Base-by-base conservation (phyloP, 768 basidiomycete genomes). In the Collybiopsis confluens region DNA sequence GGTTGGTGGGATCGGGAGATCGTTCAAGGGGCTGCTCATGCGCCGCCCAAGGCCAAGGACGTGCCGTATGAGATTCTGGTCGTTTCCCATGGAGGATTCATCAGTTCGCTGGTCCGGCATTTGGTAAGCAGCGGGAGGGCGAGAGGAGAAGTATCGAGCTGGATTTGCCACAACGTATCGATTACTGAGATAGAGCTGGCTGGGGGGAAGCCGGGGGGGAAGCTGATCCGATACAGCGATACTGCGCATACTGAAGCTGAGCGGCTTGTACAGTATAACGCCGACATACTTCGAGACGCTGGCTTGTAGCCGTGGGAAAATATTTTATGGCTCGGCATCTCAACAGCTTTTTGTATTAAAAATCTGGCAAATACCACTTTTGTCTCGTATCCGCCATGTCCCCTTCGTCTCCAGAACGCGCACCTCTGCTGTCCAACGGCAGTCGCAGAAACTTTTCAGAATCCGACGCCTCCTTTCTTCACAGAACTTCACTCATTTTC, bases 11-110 rank as follows among this genome's bases (percentile, higher is more conserved):
- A 78, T 40, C 63, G 63, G 52, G 66, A 67, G 26, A 69, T 88
- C 47, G 51, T 73, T 23, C 59, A 69, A 11, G 58, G n/a, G n/a
- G 56, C 16, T 57, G 64, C 3, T 57, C 64, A 33, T 47, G 47
- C 45, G 42, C 24, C 54, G 20, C 56, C 40, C 56, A 49, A 23
- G 65, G 54, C 44, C 40, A 57, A 49, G 21, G 65, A 55, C 44
- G 58, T 60, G 18, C 65, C 75, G 33, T 63, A 66, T 49, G 66
- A 75, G 54, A 71, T 88, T 42, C 73, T 92, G 27, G 76, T 84
- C 11, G 78, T 81, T 55, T 79, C 82, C 38, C 89, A 92, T 53
- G 86, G 86, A 2, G 86, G 79, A 0, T 75, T 79, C 60, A 87
- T 90, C 55, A 67, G 68, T 18, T 70, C 72, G 26, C 71, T 90